Evolutionary conservation across 768 basidiomycete genomes (phyloP).

Genomic region (Trametes meyenii): DNA sequence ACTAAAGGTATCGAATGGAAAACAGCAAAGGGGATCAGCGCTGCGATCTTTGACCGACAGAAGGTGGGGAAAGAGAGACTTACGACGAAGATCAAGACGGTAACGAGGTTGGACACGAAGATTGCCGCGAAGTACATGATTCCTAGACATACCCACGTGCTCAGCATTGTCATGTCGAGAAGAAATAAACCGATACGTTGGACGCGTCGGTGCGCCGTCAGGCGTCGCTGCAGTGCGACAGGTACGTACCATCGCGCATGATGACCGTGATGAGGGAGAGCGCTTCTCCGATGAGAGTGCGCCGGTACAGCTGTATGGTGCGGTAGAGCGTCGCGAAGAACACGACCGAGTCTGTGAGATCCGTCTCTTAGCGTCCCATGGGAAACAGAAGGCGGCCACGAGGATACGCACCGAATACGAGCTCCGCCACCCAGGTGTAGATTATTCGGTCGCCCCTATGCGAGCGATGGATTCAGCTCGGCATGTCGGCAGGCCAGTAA

Average conservation of each 20-base stretch:
- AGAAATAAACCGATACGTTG: not conserved
- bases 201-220: not conserved
- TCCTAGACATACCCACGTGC: slow-evolving; percentile 16
- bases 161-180: not conserved
- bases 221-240: not conserved
- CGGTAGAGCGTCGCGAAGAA: slow-evolving; percentile 32
- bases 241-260: slow-evolving; percentile 30
- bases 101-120: slow-evolving; percentile 30
- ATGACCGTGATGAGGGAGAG: slow-evolving; percentile 28
- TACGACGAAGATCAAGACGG: slow-evolving; percentile 29
- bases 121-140: slow-evolving; percentile 33
- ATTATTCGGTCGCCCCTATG: slow-evolving; percentile 28
- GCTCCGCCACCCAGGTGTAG: slow-evolving; percentile 34
- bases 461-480: not conserved
- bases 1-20: not conserved
- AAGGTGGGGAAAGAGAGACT: not conserved
- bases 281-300: slow-evolving; percentile 22
- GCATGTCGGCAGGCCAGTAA: not conserved
- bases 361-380: not conserved
- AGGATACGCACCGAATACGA: slow-evolving; percentile 27
- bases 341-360: slow-evolving; percentile 27
- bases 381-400: not conserved
- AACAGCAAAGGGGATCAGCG: not conserved
- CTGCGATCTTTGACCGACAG: not conserved
- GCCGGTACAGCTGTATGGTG: slow-evolving; percentile 27